Conservation (phyloP, 225 moss, liverwort and hornwort genomes). For the Pleurozium schreberi region DNA sequence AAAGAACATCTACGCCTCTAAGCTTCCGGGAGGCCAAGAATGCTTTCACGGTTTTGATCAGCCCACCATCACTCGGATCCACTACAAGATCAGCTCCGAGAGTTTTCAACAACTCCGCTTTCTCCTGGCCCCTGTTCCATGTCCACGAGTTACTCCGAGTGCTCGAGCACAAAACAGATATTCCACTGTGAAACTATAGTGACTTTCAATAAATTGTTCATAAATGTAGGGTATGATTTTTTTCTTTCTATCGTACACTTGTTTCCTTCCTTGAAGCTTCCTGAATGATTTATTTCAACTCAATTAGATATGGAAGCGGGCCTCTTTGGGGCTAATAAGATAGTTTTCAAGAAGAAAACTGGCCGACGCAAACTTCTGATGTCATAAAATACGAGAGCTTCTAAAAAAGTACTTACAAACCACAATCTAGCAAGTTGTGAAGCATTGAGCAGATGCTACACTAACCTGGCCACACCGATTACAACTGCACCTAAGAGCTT, state of each 20-base stretch:
- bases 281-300: background rate
- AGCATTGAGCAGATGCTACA: background rate
- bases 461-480: conserved; percentile 79
- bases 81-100: conserved; percentile 81
- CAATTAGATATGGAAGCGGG: background rate
- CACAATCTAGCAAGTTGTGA: background rate
- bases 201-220: background rate
- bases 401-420: background rate
- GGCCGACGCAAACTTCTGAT: background rate
- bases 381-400: background rate
- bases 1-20: conserved; percentile 75
- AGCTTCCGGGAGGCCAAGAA: conserved; percentile 65
- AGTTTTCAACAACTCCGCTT: conserved; percentile 51
- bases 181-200: background rate
- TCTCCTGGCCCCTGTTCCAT: conserved; percentile 63
- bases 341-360: background rate
- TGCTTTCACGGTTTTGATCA: conserved; percentile 60
- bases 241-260: background rate
- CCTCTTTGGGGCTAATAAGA: background rate
- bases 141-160: background rate
- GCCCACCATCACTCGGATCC: conserved; percentile 58
- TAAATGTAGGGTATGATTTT: background rate
- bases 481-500: conserved; percentile 86
- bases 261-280: background rate
- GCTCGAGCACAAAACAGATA: too few relatives aligned